Conservation (phyloP, 2,329 filamentous ascomycete genomes). For the Penicillium sp. region DNA sequence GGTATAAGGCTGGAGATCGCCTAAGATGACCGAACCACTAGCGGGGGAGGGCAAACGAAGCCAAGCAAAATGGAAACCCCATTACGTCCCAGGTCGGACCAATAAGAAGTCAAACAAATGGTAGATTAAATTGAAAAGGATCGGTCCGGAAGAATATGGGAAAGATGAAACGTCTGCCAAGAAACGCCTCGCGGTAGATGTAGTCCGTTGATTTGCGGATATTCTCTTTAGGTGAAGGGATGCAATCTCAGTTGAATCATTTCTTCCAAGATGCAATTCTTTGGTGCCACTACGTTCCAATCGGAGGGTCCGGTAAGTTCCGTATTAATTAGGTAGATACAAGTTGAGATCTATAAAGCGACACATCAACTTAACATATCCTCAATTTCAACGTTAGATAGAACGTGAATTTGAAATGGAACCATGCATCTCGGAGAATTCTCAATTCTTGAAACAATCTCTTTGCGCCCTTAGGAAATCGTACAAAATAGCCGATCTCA, state of each 20-base stretch:
- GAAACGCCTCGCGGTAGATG: slow-evolving; percentile 7
- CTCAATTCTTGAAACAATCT: background rate
- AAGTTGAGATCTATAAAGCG: background rate
- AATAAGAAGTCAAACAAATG: background rate
- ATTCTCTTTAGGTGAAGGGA: background rate
- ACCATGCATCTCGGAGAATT: background rate
- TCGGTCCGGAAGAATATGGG: background rate
- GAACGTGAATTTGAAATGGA: background rate
- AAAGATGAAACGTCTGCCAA: slow-evolving; percentile 5
- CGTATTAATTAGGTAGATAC: background rate
- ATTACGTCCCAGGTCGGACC: background rate
- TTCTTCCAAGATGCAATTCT: background rate
- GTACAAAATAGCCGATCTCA: slow-evolving; percentile 3
- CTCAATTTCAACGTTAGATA: background rate
- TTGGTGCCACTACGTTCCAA: background rate
- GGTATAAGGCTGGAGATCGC: background rate
- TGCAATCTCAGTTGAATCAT: background rate
- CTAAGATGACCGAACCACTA: background rate
- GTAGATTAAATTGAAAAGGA: background rate
- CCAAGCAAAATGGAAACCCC: background rate
- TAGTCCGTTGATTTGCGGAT: slow-evolving; percentile 4
- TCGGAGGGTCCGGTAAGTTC: background rate
- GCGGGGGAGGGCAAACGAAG: background rate
- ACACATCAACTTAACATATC: background rate
- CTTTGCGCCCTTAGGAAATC: background rate